Evolutionary conservation across 495 filamentous ascomycete species (phyloP), one percentile per base, ranked within the genome.

Genomic region (Cairneyella variabilis): DNA sequence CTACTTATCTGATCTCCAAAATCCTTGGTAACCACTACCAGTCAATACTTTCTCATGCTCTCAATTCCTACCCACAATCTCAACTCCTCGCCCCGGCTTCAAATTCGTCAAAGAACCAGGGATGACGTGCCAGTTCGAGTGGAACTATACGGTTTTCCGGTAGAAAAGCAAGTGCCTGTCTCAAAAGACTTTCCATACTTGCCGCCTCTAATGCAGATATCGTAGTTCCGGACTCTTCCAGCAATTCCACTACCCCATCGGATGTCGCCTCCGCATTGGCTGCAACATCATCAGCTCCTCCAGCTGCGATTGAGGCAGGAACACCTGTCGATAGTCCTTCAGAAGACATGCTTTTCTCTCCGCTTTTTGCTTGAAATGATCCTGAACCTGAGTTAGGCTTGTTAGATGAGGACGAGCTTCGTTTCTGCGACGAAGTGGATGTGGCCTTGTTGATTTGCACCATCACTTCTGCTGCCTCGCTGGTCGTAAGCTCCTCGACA

Each of bases 381-480:
- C 49, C 39, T 14, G 49, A 43, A 22, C 49, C 49, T 10, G 49
- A 52, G 17, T 21, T 25, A n/a, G 28, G 40, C 27, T 22, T 51
- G 37, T 41, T 44, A 22, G 38, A 16, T 12, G 25, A 44, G 12
- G 41, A 44, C 6, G 18, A 39, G 11, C 34, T 48, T 18, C 27
- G 12, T 1, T 20, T 26, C 1, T 28, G 36, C 11, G 41, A 36
- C 8, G 41, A 34, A 7, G 40, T 28, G 21, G 41, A 53, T 11
- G 17, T 22, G 8, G 34, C 22, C 32, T 26, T 54, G 34, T 48
- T 41, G 5, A 54, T 16, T 16, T 47, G 14, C 11, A 22, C 21
- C 11, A 54, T 48, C 12, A 54, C 52, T 2, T 54, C 52, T 21
- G 42, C 28, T 12, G 52, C 52, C 32, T 54, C 52, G 25, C 52